Conservation (phyloP, 441 rosid genomes). For the Raphanus hybrid region DNA sequence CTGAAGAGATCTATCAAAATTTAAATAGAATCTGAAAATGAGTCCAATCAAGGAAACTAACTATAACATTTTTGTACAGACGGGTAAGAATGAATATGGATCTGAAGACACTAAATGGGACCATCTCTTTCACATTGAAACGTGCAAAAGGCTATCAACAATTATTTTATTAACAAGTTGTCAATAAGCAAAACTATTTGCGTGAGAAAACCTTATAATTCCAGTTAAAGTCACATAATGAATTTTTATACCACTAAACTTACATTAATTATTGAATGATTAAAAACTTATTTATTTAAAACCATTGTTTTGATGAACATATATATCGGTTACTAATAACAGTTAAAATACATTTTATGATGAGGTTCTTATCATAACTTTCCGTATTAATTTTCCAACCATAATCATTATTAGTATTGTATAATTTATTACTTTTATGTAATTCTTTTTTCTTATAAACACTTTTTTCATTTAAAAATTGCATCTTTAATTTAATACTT, state of each 20-base stretch:
- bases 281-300: no score
- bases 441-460: neutral
- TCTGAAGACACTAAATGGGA: slow-evolving; percentile 16
- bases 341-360: neutral
- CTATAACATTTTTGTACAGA: slow-evolving; percentile 12
- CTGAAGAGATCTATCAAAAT: neutral
- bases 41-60: slow-evolving; percentile 8
- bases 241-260: neutral
- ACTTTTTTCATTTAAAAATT: no score
- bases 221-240: slow-evolving; percentile 3
- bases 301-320: no score
- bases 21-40: slow-evolving; percentile 1
- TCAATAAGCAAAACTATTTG: neutral
- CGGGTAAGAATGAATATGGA: slow-evolving; percentile 2
- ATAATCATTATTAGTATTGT: neutral
- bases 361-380: neutral
- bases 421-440: no score
- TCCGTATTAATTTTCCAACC: neutral
- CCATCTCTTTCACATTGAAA: slow-evolving; percentile 29
- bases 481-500: neutral
- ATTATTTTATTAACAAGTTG: slow-evolving; percentile 34
- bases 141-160: slow-evolving; percentile 36
- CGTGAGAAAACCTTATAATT: neutral
- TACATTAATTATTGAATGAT: neutral
- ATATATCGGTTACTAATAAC: neutral